Base-by-base conservation (phyloP, 2,329 filamentous ascomycete species). In the Talaromyces sp. region DNA sequence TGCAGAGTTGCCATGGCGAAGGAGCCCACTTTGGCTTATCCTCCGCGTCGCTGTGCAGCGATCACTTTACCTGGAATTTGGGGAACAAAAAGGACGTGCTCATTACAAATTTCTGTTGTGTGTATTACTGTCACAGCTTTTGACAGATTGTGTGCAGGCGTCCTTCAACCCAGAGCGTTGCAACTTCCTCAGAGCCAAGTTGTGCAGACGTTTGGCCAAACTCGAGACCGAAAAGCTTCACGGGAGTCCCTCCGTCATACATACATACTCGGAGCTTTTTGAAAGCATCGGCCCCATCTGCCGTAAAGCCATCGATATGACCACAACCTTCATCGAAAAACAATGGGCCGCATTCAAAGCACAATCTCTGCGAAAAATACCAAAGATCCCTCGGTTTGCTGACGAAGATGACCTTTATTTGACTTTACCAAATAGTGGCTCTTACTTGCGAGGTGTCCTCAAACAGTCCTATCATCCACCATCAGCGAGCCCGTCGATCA, bases 21-120 rank as follows among this genome's bases (percentile, higher is more conserved):
- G 89, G 43, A 83, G 83, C 1, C 82, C 89, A 0, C 81, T 85
- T 60, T 91, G 88, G 84, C 81, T 91, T 0, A 76, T 87, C 0
- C 73, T 91, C 4, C 84, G 88, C 0, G 86, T 91, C 1, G 79
- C 81, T 0, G 69, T 86, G 1, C 82, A 87, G 58, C 81, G 87
- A 0, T 78, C 83, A 7, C 77, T 90, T 0, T 79, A 76, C 29
- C 67, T 77, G 1, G 25, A 70, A 0, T 68, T 83, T 1, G 81
- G 81, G 0, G 68, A 71, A 1, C 73, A 82, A 1, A 29, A 71
- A 0, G 85, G 85, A 1, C 77, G 79, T 1, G 67, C 82, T 0
- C 77, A 80, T 36, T 90, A 88, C 78, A 90, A 90, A 68, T 78
- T 84, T 15, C 68, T 89, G 8, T 79, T 89, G n/a, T 82, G 79